Percentiles rank a stretch among this genome's conserved stretches.
These are phyloP conservation scores for Phyllosticta ampelicida DNA, from an alignment of 2,329 filamentous ascomycete genomes.

Conservation along the genomic window DNA sequence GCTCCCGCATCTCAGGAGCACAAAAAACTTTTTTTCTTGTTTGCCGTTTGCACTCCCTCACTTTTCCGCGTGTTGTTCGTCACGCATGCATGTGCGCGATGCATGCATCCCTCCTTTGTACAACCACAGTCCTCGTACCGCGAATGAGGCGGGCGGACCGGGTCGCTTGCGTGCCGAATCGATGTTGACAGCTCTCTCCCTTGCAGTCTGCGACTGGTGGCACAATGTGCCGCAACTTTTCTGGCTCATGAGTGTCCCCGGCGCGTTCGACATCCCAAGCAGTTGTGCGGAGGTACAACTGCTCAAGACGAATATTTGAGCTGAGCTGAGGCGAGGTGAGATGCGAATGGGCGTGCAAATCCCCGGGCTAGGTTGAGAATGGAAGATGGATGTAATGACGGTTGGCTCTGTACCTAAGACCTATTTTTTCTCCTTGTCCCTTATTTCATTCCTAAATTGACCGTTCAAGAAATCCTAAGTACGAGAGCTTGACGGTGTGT, in stretches of 20 bases:
- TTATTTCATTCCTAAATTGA: too few species aligned
- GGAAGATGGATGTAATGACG: not conserved
- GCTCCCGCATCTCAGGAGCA: not conserved
- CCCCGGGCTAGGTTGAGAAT: not conserved
- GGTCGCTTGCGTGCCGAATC: not conserved
- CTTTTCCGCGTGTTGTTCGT: not conserved
- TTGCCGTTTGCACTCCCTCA: not conserved
- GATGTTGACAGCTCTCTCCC: not conserved
- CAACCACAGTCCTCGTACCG: not conserved
- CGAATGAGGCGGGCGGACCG: not conserved
- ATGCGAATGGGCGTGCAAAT: not conserved
- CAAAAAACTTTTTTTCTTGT: not conserved
- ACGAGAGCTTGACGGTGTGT: too few species aligned
- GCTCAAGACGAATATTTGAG: conserved; percentile 7
- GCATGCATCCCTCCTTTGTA: not conserved
- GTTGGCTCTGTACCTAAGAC: too few species aligned
- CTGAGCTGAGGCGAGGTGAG: not conserved
- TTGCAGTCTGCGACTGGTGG: conserved; percentile 12
- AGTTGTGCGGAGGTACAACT: conserved; percentile 11
- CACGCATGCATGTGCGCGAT: not conserved
- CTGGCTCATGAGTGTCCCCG: conserved; percentile 1
- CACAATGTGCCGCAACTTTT: conserved; percentile 11
- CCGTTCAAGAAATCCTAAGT: too few species aligned
- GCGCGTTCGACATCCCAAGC: conserved; percentile 2
- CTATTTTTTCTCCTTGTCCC: too few species aligned